Conservation (phyloP, 1,139 yeast genomes). For the Yamadazyma sp. region DNA sequence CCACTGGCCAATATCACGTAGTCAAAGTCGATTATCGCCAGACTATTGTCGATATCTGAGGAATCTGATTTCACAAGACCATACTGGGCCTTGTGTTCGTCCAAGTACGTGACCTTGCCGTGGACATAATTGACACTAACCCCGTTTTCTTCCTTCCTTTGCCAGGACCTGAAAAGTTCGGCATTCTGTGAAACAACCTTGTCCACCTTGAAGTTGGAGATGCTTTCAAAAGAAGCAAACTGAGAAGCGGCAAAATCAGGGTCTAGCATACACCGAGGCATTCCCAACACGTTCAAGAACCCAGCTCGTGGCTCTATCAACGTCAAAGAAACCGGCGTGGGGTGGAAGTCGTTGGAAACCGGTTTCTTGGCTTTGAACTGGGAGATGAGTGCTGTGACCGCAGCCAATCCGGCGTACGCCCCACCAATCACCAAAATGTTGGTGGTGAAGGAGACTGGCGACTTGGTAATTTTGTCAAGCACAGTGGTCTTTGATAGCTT, state of each 20-base stretch:
- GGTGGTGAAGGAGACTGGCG: slow-evolving; percentile 16
- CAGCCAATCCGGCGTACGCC: slow-evolving; percentile 50
- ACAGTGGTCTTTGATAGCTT: slow-evolving; percentile 7
- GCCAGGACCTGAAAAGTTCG: slow-evolving; percentile 15
- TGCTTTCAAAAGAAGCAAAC: slow-evolving; percentile 32
- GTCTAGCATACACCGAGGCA: slow-evolving; percentile 50
- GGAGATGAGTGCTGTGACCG: slow-evolving; percentile 35
- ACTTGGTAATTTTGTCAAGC: slow-evolving; percentile 4
- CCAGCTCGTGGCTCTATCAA: slow-evolving; percentile 55
- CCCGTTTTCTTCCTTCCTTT: slow-evolving; percentile 12
- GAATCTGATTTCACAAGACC: slow-evolving; percentile 5
- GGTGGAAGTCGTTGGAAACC: slow-evolving; percentile 8
- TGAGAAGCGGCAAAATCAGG: slow-evolving; percentile 46
- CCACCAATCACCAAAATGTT: slow-evolving; percentile 53
- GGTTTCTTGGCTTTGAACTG: slow-evolving; percentile 20
- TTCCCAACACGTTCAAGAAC: slow-evolving; percentile 50
- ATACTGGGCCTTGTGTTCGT: slow-evolving; percentile 26
- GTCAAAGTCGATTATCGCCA: slow-evolving; percentile 41
- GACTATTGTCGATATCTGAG: slow-evolving; percentile 10
- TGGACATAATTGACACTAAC: slow-evolving; percentile 33
- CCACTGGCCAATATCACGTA: slow-evolving; percentile 53
- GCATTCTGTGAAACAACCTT: slow-evolving; percentile 25
- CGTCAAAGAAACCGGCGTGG: slow-evolving; percentile 29
- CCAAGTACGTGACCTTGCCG: slow-evolving; percentile 37
- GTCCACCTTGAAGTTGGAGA: slow-evolving; percentile 32